Evolutionary conservation across 164 flowering plant genomes (phyloP).

Genomic region (Magnolia officinalis): DNA sequence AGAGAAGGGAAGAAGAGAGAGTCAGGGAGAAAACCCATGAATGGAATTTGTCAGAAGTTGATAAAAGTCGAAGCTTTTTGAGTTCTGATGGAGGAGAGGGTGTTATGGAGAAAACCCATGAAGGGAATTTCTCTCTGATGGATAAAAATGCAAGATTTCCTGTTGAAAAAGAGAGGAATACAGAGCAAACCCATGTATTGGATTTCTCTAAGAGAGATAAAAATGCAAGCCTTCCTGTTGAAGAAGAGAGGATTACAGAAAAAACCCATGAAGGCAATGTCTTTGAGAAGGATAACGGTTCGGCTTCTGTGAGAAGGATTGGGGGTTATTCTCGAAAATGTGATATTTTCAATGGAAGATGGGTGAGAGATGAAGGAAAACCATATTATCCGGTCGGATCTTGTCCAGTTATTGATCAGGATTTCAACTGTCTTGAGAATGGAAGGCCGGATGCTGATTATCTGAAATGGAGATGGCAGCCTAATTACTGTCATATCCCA

Average conservation of each 20-base stretch:
- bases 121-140: background rate
- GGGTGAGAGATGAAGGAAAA: slow-evolving; percentile 69
- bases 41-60: slow-evolving; percentile 11
- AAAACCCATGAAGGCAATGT: slow-evolving; percentile 16
- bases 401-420: slow-evolving; percentile 66
- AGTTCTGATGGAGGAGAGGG: slow-evolving; percentile 8
- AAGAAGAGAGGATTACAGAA: slow-evolving; percentile 2
- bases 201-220: slow-evolving; percentile 19
- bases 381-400: slow-evolving; percentile 73
- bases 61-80: slow-evolving; percentile 8
- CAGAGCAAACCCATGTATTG: slow-evolving; percentile 17
- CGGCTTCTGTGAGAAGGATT: slow-evolving; percentile 8
- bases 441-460: slow-evolving; percentile 67
- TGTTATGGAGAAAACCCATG: slow-evolving; percentile 6
- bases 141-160: background rate
- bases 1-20: background rate
- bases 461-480: slow-evolving; percentile 78
- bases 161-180: background rate
- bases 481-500: slow-evolving; percentile 64
- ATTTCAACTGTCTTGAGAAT: slow-evolving; percentile 66
- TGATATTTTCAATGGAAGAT: slow-evolving; percentile 72
- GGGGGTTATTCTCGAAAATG: slow-evolving; percentile 29
- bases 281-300: slow-evolving; percentile 12
- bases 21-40: slow-evolving; percentile 5
- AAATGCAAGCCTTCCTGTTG: slow-evolving; percentile 20